phyloP scores from a whole-genome alignment of 345 rosid species.

The Aquilaria yunnanensis region DNA sequence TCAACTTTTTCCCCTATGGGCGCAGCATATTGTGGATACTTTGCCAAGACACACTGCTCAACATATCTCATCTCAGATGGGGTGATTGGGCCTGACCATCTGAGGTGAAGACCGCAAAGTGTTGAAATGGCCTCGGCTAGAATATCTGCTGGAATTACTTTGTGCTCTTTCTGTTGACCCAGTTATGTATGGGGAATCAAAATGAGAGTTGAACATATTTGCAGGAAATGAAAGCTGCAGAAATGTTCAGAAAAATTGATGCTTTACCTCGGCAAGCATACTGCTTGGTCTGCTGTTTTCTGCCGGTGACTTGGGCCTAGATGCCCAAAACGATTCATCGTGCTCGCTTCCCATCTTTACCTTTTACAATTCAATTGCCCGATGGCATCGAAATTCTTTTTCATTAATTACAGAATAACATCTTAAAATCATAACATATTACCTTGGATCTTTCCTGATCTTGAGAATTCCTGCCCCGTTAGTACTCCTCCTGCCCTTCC shows the following conservation, averaged over 20 bases:
- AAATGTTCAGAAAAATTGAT: not conserved
- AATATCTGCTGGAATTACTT: slow-evolving; percentile 47
- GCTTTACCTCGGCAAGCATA: slow-evolving; percentile 57
- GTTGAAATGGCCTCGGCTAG: slow-evolving; percentile 60
- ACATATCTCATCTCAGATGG: slow-evolving; percentile 58
- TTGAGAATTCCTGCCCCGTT: too few species aligned
- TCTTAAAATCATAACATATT: too few species aligned
- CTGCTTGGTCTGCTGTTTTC: slow-evolving; percentile 54
- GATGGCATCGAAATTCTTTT: too few species aligned
- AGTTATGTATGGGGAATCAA: not conserved
- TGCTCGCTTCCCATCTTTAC: slow-evolving; percentile 33
- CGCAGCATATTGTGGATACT: slow-evolving; percentile 62
- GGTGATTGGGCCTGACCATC: slow-evolving; percentile 75
- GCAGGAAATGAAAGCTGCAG: not conserved
- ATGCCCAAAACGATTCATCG: slow-evolving; percentile 30
- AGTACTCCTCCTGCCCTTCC: too few species aligned
- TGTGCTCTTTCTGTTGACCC: slow-evolving; percentile 30
- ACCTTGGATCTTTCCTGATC: too few species aligned
- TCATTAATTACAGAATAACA: too few species aligned
- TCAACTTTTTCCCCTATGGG: slow-evolving; percentile 26
- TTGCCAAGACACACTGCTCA: slow-evolving; percentile 54
- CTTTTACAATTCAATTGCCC: slow-evolving; percentile 14
- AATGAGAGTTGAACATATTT: not conserved
- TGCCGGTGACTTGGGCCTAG: slow-evolving; percentile 33
- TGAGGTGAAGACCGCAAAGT: slow-evolving; percentile 45